Evolutionary conservation across 768 basidiomycete species (phyloP).

Genomic region (Lentinula sp.): DNA sequence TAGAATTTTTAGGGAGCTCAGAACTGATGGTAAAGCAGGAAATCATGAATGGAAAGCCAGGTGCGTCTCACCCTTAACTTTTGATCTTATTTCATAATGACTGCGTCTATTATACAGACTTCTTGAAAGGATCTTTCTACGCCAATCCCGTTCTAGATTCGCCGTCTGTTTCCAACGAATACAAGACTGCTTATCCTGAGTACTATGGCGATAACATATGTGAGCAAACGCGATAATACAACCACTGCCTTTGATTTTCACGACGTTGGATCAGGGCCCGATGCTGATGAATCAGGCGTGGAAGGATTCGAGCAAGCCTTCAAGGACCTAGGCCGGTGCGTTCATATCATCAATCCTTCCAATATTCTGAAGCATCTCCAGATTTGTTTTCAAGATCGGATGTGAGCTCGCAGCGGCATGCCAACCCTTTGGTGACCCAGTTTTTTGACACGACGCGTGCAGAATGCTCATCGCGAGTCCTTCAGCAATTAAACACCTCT

Average conservation of each 20-base stretch:
- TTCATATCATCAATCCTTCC: neutral
- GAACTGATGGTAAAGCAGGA: slow-evolving; percentile 42
- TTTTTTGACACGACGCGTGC: neutral
- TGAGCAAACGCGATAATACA: slow-evolving; percentile 22
- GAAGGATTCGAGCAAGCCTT: slow-evolving; percentile 84
- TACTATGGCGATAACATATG: slow-evolving; percentile 91
- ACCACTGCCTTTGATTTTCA: neutral
- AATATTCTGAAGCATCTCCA: slow-evolving; percentile 18
- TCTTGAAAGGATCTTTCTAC: slow-evolving; percentile 91
- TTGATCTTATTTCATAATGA: neutral
- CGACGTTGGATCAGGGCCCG: slow-evolving; percentile 49
- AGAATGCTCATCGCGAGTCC: neutral
- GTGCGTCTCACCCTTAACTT: slow-evolving; percentile 22
- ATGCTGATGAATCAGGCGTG: slow-evolving; percentile 46
- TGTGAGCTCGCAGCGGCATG: slow-evolving; percentile 80
- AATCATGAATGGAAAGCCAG: slow-evolving; percentile 93
- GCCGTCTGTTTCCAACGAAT: slow-evolving; percentile 52
- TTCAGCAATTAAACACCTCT: slow-evolving; percentile 59
- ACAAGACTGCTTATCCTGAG: slow-evolving; percentile 60
- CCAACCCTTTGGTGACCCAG: slow-evolving; percentile 72
- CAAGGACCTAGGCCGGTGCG: slow-evolving; percentile 73
- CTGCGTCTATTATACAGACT: slow-evolving; percentile 37
- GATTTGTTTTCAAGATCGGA: slow-evolving; percentile 80
- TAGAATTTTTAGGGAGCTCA: neutral
- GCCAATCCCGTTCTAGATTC: slow-evolving; percentile 75